Evolutionary conservation across 2,329 filamentous ascomycete genomes (phyloP).

Genomic region (Aspergillus japonicus): DNA sequence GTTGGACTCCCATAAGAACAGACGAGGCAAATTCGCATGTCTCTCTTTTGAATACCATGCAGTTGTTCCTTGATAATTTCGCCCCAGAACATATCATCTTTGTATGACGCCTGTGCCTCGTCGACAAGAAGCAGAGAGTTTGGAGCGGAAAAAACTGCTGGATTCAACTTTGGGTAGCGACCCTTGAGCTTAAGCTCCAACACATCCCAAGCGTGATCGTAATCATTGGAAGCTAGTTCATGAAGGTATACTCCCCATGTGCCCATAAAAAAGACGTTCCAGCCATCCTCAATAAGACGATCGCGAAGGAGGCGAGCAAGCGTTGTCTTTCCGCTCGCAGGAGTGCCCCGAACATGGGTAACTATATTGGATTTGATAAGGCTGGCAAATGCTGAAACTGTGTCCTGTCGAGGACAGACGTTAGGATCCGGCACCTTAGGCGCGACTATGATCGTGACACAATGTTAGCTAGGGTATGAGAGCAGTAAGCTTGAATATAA

Average conservation of each 20-base stretch:
- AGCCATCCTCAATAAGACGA: not conserved
- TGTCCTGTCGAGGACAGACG: not conserved
- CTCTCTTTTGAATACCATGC: not conserved
- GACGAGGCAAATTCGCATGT: constrained; percentile 18
- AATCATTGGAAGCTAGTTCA: not conserved
- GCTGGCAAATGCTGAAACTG: constrained; percentile 9
- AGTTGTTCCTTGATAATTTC: constrained; percentile 13
- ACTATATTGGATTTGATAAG: constrained; percentile 9
- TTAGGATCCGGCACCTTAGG: not conserved
- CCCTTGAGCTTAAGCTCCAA: not conserved
- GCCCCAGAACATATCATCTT: constrained; percentile 10
- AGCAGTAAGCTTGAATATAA: too few relatives aligned
- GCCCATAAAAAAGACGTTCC: not conserved
- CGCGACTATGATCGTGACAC: too few relatives aligned
- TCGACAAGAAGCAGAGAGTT: constrained; percentile 15
- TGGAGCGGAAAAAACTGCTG: not conserved
- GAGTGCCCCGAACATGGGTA: constrained; percentile 12
- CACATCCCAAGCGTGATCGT: not conserved
- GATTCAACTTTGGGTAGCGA: not conserved
- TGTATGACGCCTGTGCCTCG: constrained; percentile 16
- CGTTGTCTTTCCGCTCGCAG: constrained; percentile 14
- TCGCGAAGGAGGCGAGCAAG: constrained; percentile 9
- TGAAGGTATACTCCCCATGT: not conserved
- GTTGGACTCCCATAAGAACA: constrained; percentile 19
- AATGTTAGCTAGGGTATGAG: too few relatives aligned